Evolutionary conservation across 768 basidiomycete species (phyloP).

Genomic region (Pleurotus djamor): DNA sequence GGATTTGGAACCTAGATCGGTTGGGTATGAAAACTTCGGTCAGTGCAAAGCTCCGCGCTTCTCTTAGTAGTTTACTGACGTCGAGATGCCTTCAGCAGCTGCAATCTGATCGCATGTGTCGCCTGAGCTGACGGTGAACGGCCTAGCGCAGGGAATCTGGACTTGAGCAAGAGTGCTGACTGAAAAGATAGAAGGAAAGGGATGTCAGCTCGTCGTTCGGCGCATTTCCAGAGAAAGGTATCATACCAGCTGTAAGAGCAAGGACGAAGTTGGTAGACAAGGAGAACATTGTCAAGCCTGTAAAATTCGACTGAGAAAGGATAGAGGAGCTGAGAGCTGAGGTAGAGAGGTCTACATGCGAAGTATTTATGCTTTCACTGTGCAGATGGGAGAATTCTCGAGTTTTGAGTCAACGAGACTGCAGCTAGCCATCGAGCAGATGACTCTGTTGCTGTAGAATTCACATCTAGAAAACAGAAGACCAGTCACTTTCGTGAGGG

Average conservation of each 20-base stretch:
- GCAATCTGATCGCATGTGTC: constrained; percentile 61
- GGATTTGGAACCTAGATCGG: constrained; percentile 52
- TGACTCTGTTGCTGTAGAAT: too few relatives aligned
- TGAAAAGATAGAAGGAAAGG: neutral
- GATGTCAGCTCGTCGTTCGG: neutral
- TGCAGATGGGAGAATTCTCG: neutral
- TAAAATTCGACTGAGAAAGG: neutral
- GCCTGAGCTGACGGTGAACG: constrained; percentile 43
- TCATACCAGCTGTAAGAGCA: neutral
- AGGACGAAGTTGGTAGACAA: neutral
- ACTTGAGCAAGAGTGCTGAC: constrained; percentile 7
- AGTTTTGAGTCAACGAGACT: too few relatives aligned
- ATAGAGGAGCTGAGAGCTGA: neutral
- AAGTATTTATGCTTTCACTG: neutral
- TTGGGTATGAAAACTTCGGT: too few relatives aligned
- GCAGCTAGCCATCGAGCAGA: too few relatives aligned
- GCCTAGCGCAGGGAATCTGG: constrained; percentile 38
- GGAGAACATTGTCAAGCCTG: neutral
- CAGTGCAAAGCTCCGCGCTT: too few relatives aligned
- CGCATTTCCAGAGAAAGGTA: neutral
- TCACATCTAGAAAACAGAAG: too few relatives aligned
- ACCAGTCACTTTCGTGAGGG: too few relatives aligned
- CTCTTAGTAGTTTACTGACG: constrained; percentile 25
- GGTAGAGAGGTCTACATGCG: neutral
- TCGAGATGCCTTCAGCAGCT: constrained; percentile 42